Percentiles rank a stretch among this genome's conserved stretches.
These are phyloP conservation scores for Pseudomicrostroma phylloplanum DNA, from an alignment of 1,284 basidiomycete species.

Conservation along the genomic window DNA sequence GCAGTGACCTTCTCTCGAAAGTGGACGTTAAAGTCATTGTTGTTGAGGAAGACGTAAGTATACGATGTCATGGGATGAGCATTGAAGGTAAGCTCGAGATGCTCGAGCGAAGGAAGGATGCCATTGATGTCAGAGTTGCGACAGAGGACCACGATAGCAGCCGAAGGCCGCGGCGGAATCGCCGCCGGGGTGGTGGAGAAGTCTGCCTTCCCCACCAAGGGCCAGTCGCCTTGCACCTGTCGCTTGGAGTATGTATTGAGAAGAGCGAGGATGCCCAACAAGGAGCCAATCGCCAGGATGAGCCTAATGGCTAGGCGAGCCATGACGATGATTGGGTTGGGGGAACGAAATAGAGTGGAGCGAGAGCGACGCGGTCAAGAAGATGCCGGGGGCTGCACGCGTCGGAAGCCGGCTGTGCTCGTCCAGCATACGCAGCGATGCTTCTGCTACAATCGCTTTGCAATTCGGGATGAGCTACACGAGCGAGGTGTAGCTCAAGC, in stretches of 20 bases:
- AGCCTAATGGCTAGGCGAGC: not conserved
- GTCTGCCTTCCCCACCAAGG: too few species aligned
- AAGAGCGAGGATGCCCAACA: not conserved
- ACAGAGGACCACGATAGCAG: conserved; percentile 1
- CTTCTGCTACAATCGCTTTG: too few species aligned
- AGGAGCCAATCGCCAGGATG: not conserved
- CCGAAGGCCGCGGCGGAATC: conserved; percentile 1
- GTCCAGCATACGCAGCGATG: too few species aligned
- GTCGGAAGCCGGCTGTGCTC: too few species aligned
- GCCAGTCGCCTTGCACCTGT: not conserved
- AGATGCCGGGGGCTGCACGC: too few species aligned
- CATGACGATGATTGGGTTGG: not conserved
- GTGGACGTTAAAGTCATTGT: not conserved
- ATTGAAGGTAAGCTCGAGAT: conserved; percentile 4
- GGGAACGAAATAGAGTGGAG: too few species aligned
- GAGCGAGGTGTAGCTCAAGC: too few species aligned
- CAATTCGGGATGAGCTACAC: too few species aligned
- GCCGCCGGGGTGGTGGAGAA: too few species aligned
- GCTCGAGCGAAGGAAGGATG: not conserved
- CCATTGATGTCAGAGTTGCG: conserved; percentile 2
- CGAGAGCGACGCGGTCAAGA: too few species aligned
- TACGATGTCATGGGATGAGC: not conserved
- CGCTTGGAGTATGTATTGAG: not conserved
- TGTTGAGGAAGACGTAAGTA: conserved; percentile 1
- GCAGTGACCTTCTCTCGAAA: not conserved